Evolutionary conservation across 1,139 yeast genomes (phyloP).

Genomic region (Hyphopichia fennica): DNA sequence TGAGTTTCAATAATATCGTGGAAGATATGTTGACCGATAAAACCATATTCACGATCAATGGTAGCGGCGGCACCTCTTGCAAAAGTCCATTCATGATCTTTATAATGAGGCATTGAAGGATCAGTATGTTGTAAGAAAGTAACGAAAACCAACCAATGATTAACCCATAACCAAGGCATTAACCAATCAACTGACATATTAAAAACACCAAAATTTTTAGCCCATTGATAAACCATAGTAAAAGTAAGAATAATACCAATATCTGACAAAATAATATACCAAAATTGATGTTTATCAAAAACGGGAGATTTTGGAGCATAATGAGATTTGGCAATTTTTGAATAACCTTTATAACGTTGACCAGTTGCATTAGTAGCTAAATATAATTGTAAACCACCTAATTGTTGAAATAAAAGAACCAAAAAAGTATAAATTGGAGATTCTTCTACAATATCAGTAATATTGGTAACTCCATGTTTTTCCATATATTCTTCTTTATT

Average conservation of each 20-base stretch:
- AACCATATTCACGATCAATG: conserved; percentile 81
- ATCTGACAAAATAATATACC: conserved; percentile 71
- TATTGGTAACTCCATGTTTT: conserved; percentile 35
- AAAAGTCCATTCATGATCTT: conserved; percentile 73
- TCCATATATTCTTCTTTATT: conserved; percentile 56
- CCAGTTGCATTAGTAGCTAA: conserved; percentile 76
- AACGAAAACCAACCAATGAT: conserved; percentile 88
- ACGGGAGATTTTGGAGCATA: conserved; percentile 73
- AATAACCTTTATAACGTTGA: conserved; percentile 57
- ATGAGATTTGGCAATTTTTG: conserved; percentile 52
- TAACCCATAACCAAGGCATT: conserved; percentile 76
- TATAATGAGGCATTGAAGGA: conserved; percentile 78
- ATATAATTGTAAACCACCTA: conserved; percentile 73
- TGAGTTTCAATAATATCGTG: conserved; percentile 91
- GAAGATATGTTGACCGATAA: conserved; percentile 76
- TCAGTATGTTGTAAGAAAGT: conserved; percentile 86
- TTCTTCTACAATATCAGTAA: conserved; percentile 68
- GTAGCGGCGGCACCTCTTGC: conserved; percentile 91
- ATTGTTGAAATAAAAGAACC: conserved; percentile 64
- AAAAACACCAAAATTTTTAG: conserved; percentile 61
- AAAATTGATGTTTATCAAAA: conserved; percentile 67
- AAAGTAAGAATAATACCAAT: conserved; percentile 62
- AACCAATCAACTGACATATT: conserved; percentile 70
- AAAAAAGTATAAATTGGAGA: conserved; percentile 65
- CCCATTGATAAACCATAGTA: conserved; percentile 61